These are phyloP conservation scores for Neonectria magnoliae DNA, from an alignment of 2,329 filamentous ascomycete species.

Conservation along the genomic window DNA sequence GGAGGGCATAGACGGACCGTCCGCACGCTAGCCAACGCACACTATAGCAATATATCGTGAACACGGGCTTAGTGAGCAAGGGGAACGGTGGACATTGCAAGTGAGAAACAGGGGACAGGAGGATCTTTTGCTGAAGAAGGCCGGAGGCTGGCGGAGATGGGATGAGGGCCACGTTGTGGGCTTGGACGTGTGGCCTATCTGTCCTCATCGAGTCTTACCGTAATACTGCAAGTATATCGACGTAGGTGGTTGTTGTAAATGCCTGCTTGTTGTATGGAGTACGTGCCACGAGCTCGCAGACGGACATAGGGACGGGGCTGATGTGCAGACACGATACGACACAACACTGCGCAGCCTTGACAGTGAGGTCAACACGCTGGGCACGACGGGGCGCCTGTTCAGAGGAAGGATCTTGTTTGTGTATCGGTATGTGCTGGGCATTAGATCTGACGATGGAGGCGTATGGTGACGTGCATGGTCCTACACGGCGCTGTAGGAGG, in stretches of 20 bases:
- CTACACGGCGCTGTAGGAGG: conserved; percentile 26
- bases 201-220: background rate
- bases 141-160: background rate
- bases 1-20: conserved; percentile 8
- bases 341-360: background rate
- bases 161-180: conserved; percentile 14
- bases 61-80: background rate
- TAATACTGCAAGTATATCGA: conserved; percentile 2
- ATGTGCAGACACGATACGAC: conserved; percentile 23
- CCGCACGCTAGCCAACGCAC: conserved; percentile 23
- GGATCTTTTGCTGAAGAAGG: background rate
- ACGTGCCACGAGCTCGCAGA: conserved; percentile 27
- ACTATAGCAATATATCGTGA: conserved; percentile 14
- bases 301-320: conserved; percentile 16
- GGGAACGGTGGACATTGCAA: background rate
- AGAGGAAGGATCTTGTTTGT: background rate
- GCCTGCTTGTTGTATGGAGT: conserved; percentile 11
- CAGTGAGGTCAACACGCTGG: background rate
- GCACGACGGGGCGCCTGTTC: background rate
- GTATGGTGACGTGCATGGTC: conserved; percentile 41
- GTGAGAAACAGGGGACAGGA: background rate
- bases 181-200: background rate
- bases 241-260: conserved; percentile 9
- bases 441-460: conserved; percentile 20
- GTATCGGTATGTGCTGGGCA: background rate